Conservation (phyloP, 257 asterid genomes). For the Nicotiana paniculata region DNA sequence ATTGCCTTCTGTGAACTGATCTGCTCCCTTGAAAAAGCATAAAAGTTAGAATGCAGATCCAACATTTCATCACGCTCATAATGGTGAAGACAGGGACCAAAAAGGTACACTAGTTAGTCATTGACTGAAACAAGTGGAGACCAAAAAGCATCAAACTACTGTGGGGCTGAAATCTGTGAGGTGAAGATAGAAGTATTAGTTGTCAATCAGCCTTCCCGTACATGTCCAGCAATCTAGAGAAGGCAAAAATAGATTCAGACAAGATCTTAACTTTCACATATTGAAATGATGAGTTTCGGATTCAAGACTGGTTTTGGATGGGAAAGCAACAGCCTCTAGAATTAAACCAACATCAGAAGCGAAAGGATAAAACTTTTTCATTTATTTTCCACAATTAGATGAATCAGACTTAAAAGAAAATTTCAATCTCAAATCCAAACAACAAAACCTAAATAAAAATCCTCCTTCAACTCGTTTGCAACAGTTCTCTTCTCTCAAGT, state of each 20-base stretch:
- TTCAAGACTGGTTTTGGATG: background rate
- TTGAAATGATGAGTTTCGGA: background rate
- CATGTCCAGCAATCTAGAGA: background rate
- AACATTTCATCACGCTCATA: slow-evolving; percentile 23
- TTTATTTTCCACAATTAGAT: background rate
- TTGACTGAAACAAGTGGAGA: background rate
- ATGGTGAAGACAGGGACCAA: slow-evolving; percentile 26
- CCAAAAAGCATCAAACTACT: background rate
- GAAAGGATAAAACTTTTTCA: background rate
- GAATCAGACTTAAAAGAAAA: background rate
- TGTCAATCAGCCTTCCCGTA: background rate
- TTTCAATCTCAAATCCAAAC: background rate
- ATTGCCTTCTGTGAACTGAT: slow-evolving; percentile 47
- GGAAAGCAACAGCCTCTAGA: background rate
- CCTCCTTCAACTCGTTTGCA: background rate
- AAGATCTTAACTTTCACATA: background rate
- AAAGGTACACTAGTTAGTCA: background rate
- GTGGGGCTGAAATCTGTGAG: background rate
- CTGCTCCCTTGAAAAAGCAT: slow-evolving; percentile 25
- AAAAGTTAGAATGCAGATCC: slow-evolving; percentile 26
- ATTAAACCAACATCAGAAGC: background rate
- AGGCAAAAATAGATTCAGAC: background rate
- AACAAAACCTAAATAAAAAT: background rate
- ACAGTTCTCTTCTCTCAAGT: background rate
- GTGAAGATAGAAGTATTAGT: background rate